Base-by-base conservation (phyloP, 805 yeast species). In the Barnettozyma botsteinii region DNA sequence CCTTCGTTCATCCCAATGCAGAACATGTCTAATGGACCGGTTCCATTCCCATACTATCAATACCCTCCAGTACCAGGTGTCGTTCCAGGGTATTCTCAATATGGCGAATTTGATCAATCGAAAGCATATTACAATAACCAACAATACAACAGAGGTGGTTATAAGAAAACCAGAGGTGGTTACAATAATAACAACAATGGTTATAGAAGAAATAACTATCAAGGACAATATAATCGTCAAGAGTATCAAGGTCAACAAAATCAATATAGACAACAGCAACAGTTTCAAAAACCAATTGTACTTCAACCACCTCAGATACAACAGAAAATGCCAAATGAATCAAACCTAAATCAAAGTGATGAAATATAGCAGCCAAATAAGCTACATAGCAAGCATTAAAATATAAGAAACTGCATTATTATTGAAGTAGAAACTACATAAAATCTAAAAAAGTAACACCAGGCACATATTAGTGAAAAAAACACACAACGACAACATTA, bases 141-240 rank as follows among this genome's bases (percentile, higher is more conserved):
- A 13, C 20, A 25, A n/a, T 15, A 19, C 18, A 40, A 42, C n/a
- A 46, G 49, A 19, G 41, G 37, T 28, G 39, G 42, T 18, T 33
- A 33, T 29, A 25, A 35, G 14, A 33, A 27, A n/a, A 33, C 38
- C 14, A 30, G 35, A 32, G 35, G 39, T 19, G 19, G 33, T 26
- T 27, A 31, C 15, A n/a, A 20, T 20, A n/a, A 25, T 12, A 25
- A 19, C 18, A n/a, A 25, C 12, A 25, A 19, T 22, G 37, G 37
- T 8, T 33, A 33, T 14, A 35, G 27, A 27, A 35, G 32, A 28
- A 21, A 30, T 9, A 20, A 33, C 18, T 15, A 28, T 26, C 33
- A 36, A 15, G 12, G 17, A n/a, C 34, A 24, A 9, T 13, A 20
- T 20, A 27, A 12, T 24, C 20, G 14, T 14, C 32, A 17, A 13